phyloP scores from a whole-genome alignment of 805 yeast species.

The Metschnikowia lunata region DNA sequence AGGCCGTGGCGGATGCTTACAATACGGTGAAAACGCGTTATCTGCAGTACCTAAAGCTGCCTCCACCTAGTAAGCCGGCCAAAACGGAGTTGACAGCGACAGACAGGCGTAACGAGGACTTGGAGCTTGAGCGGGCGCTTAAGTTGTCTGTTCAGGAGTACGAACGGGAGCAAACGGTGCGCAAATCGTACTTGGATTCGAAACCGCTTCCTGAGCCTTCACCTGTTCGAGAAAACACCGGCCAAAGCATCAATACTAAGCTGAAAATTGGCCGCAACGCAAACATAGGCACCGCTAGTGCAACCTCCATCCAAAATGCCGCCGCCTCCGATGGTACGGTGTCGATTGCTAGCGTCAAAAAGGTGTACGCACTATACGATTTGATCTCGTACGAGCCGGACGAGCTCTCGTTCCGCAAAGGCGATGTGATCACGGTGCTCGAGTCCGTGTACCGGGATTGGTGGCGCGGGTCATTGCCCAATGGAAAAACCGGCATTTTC shows the following conservation, averaged over 20 bases:
- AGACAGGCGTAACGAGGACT: constrained; percentile 64
- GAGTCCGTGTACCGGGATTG: constrained; percentile 90
- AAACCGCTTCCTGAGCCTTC: constrained; percentile 36
- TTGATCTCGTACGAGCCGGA: constrained; percentile 74
- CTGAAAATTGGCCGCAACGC: not conserved
- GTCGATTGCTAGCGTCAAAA: constrained; percentile 46
- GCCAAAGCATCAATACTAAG: constrained; percentile 5
- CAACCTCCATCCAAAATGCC: not conserved
- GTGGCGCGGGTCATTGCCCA: constrained; percentile 83
- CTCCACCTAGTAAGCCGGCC: constrained; percentile 52
- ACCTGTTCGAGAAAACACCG: not conserved
- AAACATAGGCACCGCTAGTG: not conserved
- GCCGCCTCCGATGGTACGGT: constrained; percentile 13
- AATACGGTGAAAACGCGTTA: constrained; percentile 40
- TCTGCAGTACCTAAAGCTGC: constrained; percentile 26
- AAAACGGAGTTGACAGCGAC: constrained; percentile 44
- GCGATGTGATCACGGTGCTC: constrained; percentile 81
- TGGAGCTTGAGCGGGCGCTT: constrained; percentile 71
- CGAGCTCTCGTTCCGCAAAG: constrained; percentile 80
- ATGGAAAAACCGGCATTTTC: constrained; percentile 80
- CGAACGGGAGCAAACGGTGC: constrained; percentile 34
- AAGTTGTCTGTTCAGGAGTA: constrained; percentile 68
- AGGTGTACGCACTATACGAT: constrained; percentile 84
- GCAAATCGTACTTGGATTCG: constrained; percentile 22
- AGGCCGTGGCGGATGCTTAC: constrained; percentile 62